These are phyloP conservation scores for Apiotrichum siamense DNA, from an alignment of 1,284 basidiomycete species.

Conservation along the genomic window DNA sequence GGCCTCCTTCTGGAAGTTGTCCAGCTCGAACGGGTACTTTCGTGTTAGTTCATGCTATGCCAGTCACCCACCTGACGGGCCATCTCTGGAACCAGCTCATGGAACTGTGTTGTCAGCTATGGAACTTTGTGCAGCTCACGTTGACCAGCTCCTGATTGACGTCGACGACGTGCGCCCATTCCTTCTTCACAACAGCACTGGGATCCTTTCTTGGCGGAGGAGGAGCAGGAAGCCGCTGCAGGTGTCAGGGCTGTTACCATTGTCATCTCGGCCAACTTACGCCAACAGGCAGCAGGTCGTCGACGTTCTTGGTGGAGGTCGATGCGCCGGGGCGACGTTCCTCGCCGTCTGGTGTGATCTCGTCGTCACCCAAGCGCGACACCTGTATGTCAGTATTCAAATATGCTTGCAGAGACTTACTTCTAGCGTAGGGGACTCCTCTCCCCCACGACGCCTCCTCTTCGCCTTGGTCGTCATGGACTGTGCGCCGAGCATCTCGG, in stretches of 20 bases:
- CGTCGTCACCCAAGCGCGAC: constrained; percentile 31
- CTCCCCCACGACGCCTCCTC: constrained; percentile 31
- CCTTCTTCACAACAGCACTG: constrained; percentile 59
- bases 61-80: constrained; percentile 34
- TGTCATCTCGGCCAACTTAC: constrained; percentile 49
- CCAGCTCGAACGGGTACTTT: constrained; percentile 77
- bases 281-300: constrained; percentile 72
- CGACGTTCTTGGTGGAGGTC: constrained; percentile 56
- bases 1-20: constrained; percentile 94
- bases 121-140: constrained; percentile 24
- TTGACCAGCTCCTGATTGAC: constrained; percentile 83
- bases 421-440: constrained; percentile 31
- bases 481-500: constrained; percentile 39
- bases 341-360: constrained; percentile 16
- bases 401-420: constrained; percentile 1
- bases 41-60: constrained; percentile 1
- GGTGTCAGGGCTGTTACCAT: constrained; percentile 5
- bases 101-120: constrained; percentile 30
- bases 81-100: constrained; percentile 49
- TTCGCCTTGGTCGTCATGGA: constrained; percentile 36
- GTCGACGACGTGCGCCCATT: constrained; percentile 98
- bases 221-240: constrained; percentile 45
- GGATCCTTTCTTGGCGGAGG: constrained; percentile 33
- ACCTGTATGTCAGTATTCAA: constrained; percentile 10
- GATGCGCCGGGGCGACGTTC: neutral